Conservation (phyloP, 257 asterid species). For the Lycium barbarum region DNA sequence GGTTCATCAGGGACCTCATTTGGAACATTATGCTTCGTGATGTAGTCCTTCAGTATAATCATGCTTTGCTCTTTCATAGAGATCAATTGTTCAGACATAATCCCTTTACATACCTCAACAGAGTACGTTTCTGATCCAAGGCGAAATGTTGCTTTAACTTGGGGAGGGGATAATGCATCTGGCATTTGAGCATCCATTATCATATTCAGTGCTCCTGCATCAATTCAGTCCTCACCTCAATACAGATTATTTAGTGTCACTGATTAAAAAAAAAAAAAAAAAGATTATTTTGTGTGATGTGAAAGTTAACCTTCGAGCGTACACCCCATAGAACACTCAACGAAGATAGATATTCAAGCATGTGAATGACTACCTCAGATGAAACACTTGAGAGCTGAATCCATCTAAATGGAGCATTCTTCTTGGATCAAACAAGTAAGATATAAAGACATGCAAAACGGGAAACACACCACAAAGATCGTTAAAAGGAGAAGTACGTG, state of each 20-base stretch:
- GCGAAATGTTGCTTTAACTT: slow-evolving; percentile 67
- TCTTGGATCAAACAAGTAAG: not conserved
- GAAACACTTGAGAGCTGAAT: not conserved
- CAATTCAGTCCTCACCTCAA: not conserved
- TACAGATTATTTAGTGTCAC: not conserved
- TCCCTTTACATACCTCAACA: slow-evolving; percentile 63
- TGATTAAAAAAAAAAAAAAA: not conserved
- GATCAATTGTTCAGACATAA: slow-evolving; percentile 70
- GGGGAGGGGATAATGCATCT: slow-evolving; percentile 39
- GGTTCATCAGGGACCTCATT: slow-evolving; percentile 86
- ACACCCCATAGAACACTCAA: slow-evolving; percentile 25
- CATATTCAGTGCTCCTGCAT: slow-evolving; percentile 6
- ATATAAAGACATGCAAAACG: not conserved
- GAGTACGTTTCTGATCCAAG: slow-evolving; percentile 80
- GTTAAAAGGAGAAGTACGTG: not conserved
- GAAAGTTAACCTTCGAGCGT: not conserved
- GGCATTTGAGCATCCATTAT: slow-evolving; percentile 53
- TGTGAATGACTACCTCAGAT: not conserved
- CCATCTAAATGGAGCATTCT: not conserved
- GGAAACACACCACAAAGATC: not conserved
- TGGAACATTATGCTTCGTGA: slow-evolving; percentile 78
- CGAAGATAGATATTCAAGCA: not conserved
- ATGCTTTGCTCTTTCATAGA: slow-evolving; percentile 88
- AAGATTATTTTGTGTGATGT: not conserved
- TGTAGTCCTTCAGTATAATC: slow-evolving; percentile 80